These are phyloP conservation scores for Agarophyton chilense DNA, from an alignment of 23 red algal genomes.

Conservation along the genomic window DNA sequence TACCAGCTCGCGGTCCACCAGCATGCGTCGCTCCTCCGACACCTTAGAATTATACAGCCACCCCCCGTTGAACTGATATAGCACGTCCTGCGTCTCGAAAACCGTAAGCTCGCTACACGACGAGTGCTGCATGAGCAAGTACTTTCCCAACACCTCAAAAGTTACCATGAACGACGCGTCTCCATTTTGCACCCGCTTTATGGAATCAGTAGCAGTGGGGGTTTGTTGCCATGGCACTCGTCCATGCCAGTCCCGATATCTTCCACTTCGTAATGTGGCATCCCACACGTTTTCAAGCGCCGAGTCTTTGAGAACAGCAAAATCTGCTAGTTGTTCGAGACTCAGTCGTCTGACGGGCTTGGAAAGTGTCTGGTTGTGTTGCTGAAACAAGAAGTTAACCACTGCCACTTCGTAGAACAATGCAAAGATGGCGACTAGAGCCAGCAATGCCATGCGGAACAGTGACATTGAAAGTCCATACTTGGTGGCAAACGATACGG, in stretches of 20 bases:
- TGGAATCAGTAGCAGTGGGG: constrained; percentile 25
- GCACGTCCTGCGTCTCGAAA: constrained; percentile 28
- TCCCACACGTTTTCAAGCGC: constrained; percentile 53
- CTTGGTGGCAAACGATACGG: constrained; percentile 35
- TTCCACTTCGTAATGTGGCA: background rate
- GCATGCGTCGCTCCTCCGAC: constrained; percentile 24
- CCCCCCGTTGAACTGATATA: constrained; percentile 45
- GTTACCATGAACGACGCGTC: constrained; percentile 17
- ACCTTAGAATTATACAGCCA: constrained; percentile 38
- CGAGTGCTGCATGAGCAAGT: constrained; percentile 32
- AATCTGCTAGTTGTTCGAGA: background rate
- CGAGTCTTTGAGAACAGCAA: constrained; percentile 27
- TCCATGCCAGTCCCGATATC: background rate
- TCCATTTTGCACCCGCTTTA: constrained; percentile 4
- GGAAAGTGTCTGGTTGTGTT: background rate
- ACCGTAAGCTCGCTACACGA: constrained; percentile 19
- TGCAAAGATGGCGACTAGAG: constrained; percentile 31
- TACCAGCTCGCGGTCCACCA: constrained; percentile 39
- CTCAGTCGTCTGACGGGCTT: constrained; percentile 25
- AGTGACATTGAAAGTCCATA: constrained; percentile 40
- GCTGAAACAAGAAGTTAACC: constrained; percentile 62
- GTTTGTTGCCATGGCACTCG: background rate
- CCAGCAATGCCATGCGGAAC: constrained; percentile 34
- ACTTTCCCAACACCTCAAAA: constrained; percentile 36
- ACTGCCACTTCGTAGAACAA: constrained; percentile 63